Evolutionary conservation across 768 basidiomycete genomes (phyloP).

Genomic region (Rhizopogon roseolus): DNA sequence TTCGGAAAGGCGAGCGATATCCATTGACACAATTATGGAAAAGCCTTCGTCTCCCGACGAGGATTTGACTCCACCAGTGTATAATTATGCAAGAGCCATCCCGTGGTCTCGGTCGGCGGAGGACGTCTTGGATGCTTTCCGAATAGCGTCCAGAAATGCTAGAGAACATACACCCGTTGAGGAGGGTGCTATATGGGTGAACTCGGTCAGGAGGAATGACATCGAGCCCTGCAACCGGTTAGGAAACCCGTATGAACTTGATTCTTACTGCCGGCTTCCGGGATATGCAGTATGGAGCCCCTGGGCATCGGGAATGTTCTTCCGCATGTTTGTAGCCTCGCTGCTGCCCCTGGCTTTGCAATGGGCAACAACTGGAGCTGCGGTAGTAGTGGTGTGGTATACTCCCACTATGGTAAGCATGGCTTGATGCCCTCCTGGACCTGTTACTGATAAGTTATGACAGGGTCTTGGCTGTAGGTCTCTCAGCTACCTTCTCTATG

Average conservation of each 20-base stretch:
- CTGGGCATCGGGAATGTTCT: conserved; percentile 14
- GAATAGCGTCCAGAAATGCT: conserved; percentile 6
- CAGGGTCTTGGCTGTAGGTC: conserved; percentile 32
- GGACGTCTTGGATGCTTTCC: not conserved
- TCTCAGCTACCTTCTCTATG: conserved; percentile 26
- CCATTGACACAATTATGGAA: not conserved
- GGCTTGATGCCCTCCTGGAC: not conserved
- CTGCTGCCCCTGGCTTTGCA: conserved; percentile 17
- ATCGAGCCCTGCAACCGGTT: conserved; percentile 5
- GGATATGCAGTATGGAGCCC: not conserved
- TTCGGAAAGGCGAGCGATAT: not conserved
- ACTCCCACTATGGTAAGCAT: conserved; percentile 20
- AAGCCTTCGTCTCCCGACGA: conserved; percentile 18
- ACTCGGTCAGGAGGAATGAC: not conserved
- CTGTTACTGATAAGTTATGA: not conserved
- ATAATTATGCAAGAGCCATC: conserved; percentile 18
- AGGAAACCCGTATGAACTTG: conserved; percentile 7
- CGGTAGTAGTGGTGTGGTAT: conserved; percentile 16
- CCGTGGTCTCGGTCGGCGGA: conserved; percentile 14
- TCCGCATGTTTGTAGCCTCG: conserved; percentile 18
- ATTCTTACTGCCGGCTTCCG: conserved; percentile 10
- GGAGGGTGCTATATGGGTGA: not conserved
- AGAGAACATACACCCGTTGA: conserved; percentile 4
- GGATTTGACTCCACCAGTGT: conserved; percentile 17
- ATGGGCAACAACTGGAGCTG: conserved; percentile 23